Evolutionary conservation across 169 alveolate species (phyloP).

Genomic region (Plasmodium cynomolgi): DNA sequence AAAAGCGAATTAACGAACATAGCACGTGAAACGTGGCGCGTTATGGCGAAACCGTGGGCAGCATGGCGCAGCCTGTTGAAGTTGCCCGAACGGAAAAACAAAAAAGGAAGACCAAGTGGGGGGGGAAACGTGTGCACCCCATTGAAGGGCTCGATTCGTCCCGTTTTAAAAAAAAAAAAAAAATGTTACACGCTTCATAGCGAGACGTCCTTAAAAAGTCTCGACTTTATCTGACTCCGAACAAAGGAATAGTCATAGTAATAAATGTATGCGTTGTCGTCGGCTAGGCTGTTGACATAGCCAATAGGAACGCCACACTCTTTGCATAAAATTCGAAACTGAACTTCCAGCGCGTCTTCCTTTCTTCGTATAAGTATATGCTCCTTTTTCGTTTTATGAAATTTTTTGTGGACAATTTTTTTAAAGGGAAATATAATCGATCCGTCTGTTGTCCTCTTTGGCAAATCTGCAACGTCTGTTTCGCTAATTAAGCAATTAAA

Average conservation of each 20-base stretch:
- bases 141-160: neutral
- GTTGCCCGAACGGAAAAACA: neutral
- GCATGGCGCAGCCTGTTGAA: neutral
- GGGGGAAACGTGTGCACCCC: neutral
- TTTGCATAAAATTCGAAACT: conserved; percentile 60
- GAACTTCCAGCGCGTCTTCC: conserved; percentile 31
- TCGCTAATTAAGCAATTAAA: conserved; percentile 70
- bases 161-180: neutral
- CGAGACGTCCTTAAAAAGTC: conserved; percentile 15
- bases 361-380: conserved; percentile 36
- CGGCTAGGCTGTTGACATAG: conserved; percentile 18
- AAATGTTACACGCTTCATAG: neutral
- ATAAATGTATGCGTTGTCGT: conserved; percentile 36
- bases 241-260: conserved; percentile 60
- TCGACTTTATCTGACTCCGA: conserved; percentile 42
- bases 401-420: conserved; percentile 43
- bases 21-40: neutral
- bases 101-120: neutral
- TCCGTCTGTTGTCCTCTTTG: conserved; percentile 49
- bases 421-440: conserved; percentile 59
- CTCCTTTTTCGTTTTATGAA: conserved; percentile 60
- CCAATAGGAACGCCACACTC: conserved; percentile 73
- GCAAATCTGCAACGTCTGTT: conserved; percentile 43
- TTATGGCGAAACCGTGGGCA: too few species aligned
- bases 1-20: neutral